Evolutionary conservation across 768 basidiomycete genomes (phyloP).

Genomic region (Pilatotrama ljubarskyi): DNA sequence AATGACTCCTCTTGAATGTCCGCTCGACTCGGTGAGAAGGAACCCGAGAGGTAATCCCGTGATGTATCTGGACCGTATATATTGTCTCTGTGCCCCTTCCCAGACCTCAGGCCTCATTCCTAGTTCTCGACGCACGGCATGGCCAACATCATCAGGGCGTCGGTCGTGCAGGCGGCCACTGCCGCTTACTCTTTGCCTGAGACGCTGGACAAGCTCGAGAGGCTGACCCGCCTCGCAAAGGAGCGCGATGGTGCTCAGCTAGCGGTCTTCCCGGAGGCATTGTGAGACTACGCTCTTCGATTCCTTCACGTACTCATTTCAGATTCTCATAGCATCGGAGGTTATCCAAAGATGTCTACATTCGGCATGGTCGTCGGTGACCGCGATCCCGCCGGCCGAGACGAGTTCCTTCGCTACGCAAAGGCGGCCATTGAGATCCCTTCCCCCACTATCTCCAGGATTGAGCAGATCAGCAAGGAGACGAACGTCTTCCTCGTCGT

Average conservation of each 20-base stretch:
- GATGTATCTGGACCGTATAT: constrained; percentile 5
- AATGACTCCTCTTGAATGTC: background rate
- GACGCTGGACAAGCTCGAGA: constrained; percentile 52
- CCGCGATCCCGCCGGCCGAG: constrained; percentile 49
- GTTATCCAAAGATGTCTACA: constrained; percentile 59
- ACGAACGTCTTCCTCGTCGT: constrained; percentile 56
- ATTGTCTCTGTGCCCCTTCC: background rate
- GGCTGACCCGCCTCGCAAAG: constrained; percentile 45
- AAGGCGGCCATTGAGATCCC: constrained; percentile 58
- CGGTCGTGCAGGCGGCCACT: constrained; percentile 54
- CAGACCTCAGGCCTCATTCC: background rate
- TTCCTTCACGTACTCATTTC: background rate
- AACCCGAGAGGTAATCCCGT: constrained; percentile 2
- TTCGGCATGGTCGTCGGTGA: constrained; percentile 55
- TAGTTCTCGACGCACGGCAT: background rate
- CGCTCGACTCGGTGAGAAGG: background rate
- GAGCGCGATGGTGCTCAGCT: constrained; percentile 48
- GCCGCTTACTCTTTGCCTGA: constrained; percentile 45
- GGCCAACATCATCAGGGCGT: constrained; percentile 43
- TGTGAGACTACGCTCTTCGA: constrained; percentile 39
- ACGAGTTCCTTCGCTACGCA: constrained; percentile 58
- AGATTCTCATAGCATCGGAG: constrained; percentile 44
- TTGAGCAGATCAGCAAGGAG: constrained; percentile 51
- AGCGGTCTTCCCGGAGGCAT: constrained; percentile 59
- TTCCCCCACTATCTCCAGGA: constrained; percentile 45